Base-by-base conservation (phyloP, 2,329 filamentous ascomycete species). In the Trichoderma atrobrunneum region DNA sequence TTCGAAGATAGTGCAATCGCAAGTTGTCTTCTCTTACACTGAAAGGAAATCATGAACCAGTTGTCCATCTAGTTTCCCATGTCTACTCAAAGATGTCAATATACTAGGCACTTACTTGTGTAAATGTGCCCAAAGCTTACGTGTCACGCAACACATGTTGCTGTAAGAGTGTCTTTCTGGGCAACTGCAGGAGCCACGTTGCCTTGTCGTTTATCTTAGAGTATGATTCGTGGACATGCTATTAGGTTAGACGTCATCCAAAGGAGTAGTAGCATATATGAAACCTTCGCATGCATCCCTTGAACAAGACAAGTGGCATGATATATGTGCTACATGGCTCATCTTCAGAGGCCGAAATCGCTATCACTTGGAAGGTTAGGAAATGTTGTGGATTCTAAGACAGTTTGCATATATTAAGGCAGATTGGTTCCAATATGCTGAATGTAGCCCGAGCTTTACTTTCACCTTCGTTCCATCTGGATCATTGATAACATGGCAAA, bases 31-130 rank as follows among this genome's bases (percentile, higher is more conserved):
- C 8, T 7, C 8, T 3, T 48, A n/a, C 43, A 48, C 7, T 21
- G 2, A 3, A 21, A 48, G 4, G 8, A 3, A 21, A 3, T 1
- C 3, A 48, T 48, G 8, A 21, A 21, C 18, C 3, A n/a, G 8
- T 5, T 24, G 10, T n/a, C 5, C 0, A 2, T 21, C 5, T 10
- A 21, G 5, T 51, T 12, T 1, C 5, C 36, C 4, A 5, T 24
- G 2, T 24, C n/a, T 12, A 12, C n/a, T 3, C 10, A 21, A 48
- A n/a, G 3, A 18, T 18, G 3, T 8, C 16, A 39, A 18, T 16
- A 6, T 36, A 18, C 6, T 39, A 39, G 14, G 3, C 2, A 39
- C 7, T 39, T 39, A 18, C 36, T 2, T 48, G 18, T 21, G 43
- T n/a, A 48, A 48, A n/a, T 1, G 2, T 48, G 1, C 8, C 3